Percentiles rank a stretch among this genome's conserved stretches.
Conservation (phyloP, 805 yeast species). For the Candida maesae region DNA sequence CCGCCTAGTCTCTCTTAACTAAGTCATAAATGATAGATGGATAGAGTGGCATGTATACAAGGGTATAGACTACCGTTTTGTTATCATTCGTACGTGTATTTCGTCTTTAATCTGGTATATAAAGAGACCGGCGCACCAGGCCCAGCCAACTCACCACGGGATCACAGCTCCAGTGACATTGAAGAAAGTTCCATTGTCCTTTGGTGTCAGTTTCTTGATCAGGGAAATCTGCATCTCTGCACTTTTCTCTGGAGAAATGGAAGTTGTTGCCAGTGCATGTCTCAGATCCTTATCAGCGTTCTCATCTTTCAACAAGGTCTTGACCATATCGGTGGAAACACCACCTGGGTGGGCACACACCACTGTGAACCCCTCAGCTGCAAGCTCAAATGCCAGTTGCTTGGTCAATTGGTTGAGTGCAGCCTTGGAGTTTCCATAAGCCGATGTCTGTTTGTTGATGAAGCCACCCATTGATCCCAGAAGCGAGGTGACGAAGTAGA, state of each 20-base stretch:
- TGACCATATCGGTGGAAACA: slow-evolving; percentile 1
- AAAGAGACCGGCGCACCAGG: no score
- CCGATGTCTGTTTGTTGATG: slow-evolving; percentile 16
- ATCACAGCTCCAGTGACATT: slow-evolving; percentile 22
- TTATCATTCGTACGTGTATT: no score
- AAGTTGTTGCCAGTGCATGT: neutral
- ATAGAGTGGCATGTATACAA: no score
- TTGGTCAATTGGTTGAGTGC: slow-evolving; percentile 30
- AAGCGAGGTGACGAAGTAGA: slow-evolving; percentile 29
- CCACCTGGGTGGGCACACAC: slow-evolving; percentile 27
- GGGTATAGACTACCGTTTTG: no score
- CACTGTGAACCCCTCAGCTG: slow-evolving; percentile 27
- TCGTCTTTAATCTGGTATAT: no score
- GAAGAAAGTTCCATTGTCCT: slow-evolving; percentile 28
- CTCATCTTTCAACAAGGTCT: no score
- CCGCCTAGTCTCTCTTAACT: no score
- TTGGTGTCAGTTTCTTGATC: slow-evolving; percentile 20
- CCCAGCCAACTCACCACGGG: no score
- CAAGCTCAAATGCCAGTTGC: slow-evolving; percentile 27
- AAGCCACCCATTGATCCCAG: slow-evolving; percentile 26
- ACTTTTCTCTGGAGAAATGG: slow-evolving; percentile 28
- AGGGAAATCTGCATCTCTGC: slow-evolving; percentile 21
- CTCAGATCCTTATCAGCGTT: neutral
- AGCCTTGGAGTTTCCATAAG: slow-evolving; percentile 37
- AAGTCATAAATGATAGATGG: no score